Conservation (phyloP, 306 rosid genomes). For the Sindora glabra region DNA sequence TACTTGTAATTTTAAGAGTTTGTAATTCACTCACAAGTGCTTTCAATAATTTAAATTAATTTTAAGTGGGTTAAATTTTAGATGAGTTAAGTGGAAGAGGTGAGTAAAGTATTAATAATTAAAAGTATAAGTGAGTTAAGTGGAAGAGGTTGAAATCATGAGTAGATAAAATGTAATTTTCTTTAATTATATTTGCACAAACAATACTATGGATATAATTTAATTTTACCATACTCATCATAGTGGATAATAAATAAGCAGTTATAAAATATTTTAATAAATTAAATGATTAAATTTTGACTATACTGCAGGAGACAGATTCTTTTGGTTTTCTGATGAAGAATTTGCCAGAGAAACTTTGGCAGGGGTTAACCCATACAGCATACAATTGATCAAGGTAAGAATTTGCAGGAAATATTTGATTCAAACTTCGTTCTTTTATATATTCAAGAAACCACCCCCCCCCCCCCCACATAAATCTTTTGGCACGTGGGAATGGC, state of each 20-base stretch:
- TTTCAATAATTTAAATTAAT: no score
- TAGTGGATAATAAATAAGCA: neutral
- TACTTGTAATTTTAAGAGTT: no score
- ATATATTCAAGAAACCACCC: neutral
- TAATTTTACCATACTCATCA: neutral
- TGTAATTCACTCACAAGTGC: no score
- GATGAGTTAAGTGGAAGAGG: no score
- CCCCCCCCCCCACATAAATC: no score
- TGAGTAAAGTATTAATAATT: no score
- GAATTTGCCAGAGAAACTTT: slow-evolving; percentile 54
- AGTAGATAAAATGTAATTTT: neutral
- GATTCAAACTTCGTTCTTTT: neutral
- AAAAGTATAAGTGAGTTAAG: no score
- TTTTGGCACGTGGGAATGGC: slow-evolving; percentile 36
- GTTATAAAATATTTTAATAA: no score
- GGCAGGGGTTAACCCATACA: slow-evolving; percentile 42
- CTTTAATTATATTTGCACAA: neutral
- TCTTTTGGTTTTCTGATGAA: slow-evolving; percentile 76
- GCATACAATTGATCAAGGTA: slow-evolving; percentile 36
- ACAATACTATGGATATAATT: neutral
- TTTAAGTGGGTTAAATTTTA: no score
- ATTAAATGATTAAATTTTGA: neutral
- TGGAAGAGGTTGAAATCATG: no score
- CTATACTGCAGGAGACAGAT: slow-evolving; percentile 59
- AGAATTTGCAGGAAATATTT: neutral